Evolutionary conservation across 495 filamentous ascomycete genomes (phyloP), one percentile per base, ranked within the genome.

Genomic region (Viridothelium virens): DNA sequence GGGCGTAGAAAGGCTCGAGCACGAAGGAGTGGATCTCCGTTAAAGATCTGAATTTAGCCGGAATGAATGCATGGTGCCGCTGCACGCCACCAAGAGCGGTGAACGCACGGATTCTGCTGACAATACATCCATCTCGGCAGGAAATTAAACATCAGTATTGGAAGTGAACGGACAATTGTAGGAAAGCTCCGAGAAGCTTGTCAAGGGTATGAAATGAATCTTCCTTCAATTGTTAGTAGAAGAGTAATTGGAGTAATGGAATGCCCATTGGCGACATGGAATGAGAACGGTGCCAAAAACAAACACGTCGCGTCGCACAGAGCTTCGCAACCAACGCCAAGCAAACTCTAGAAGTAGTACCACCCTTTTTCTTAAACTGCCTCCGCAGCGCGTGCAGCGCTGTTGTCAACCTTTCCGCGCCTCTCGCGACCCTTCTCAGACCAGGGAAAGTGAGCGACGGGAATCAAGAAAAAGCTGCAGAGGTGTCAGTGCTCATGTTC

Each of bases 391-490:
- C 71, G 70, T n/a, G 66, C 73, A 18, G 36, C 69, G 53, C 33
- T 61, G 68, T 77, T 76, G 70, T 80, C 76, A 65, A 77, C 79
- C 64, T 77, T 75, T 67, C 70, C 65, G 56, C 87, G 81, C 64
- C 68, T 71, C 77, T 86, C 79, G 69, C 87, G 88, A 53, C 87
- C 92, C 80, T 91, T 92, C 72, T 91, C 89, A 41, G 89, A 92
- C 94, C 94, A 97, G 47, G 93, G 94, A 86, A 98, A 96, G 85
- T 97, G 94, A 69, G 87, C 85, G 71, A 97, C 94, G 64, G 92
- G 92, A 70, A 96, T 82, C 74, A 94, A 83, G 85, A 98, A 96
- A 90, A 97, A 97, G 77, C 90, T 93, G 84, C 18, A 64, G 2
- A 48, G 18, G 33, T 31, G 56, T 46, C 36, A 64, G 66, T 68